phyloP scores from a whole-genome alignment of 225 moss, liverwort and hornwort genomes.

The Marchantia polymorpha region DNA sequence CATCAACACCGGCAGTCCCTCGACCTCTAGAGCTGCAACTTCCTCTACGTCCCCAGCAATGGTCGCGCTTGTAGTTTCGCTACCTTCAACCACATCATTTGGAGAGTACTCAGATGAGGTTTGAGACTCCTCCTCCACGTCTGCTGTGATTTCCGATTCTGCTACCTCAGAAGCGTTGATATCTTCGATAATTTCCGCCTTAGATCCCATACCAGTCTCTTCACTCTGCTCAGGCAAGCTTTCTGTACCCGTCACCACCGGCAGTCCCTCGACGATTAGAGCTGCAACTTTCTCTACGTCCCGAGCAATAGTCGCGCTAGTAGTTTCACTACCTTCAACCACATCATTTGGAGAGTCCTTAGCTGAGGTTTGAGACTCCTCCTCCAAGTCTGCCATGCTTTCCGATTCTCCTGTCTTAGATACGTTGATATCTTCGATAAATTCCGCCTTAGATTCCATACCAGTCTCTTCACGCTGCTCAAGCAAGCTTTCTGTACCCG shows the following conservation, averaged over 20 bases:
- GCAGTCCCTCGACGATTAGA: conserved; percentile 11
- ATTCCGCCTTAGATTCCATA: not conserved
- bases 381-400: conserved; percentile 38
- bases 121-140: too few relatives aligned
- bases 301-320: not conserved
- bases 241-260: not conserved
- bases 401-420: conserved; percentile 60
- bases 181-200: not conserved
- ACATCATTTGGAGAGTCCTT: not conserved
- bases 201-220: not conserved
- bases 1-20: conserved; percentile 8
- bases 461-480: not conserved
- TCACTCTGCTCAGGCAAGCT: not conserved
- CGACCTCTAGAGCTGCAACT: not conserved
- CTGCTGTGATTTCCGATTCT: conserved; percentile 57
- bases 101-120: not conserved
- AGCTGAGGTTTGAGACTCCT: not conserved
- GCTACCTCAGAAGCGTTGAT: conserved; percentile 46
- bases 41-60: not conserved
- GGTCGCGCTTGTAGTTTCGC: not conserved
- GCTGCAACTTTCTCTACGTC: not conserved
- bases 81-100: not conserved
- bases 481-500: not conserved
- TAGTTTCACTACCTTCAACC: not conserved
- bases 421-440: conserved; percentile 14